Conservation (phyloP, 257 asterid species). For the Solanum appendiculatum region DNA sequence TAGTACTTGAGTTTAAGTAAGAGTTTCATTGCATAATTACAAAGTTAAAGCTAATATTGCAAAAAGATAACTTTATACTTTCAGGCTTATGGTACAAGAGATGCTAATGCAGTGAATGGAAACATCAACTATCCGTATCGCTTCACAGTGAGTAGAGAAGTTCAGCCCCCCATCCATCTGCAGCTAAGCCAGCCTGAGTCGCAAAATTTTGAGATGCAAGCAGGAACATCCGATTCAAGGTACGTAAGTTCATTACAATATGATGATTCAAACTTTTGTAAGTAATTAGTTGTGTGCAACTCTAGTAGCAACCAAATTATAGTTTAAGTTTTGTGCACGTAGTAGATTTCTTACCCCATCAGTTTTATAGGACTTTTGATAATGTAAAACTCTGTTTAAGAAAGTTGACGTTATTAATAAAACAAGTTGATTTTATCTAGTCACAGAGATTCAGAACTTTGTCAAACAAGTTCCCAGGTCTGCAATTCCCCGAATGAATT, state of each 20-base stretch:
- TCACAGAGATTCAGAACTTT: not conserved
- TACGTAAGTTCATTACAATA: conserved; percentile 6
- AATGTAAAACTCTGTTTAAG: not conserved
- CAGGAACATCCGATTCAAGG: conserved; percentile 25
- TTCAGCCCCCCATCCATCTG: conserved; percentile 32
- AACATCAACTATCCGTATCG: conserved; percentile 20
- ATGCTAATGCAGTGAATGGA: conserved; percentile 16
- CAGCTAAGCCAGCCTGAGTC: conserved; percentile 51
- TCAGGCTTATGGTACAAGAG: conserved; percentile 53
- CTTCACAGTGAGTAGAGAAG: conserved; percentile 11
- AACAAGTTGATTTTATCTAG: not conserved
- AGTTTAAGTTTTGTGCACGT: not conserved
- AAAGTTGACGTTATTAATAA: not conserved
- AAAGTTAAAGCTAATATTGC: not conserved
- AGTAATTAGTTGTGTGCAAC: too few species aligned
- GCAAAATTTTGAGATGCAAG: conserved; percentile 8
- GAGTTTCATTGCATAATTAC: not conserved
- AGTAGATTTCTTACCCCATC: too few species aligned
- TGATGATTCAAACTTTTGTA: too few species aligned
- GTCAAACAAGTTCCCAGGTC: not conserved
- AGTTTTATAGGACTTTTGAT: not conserved
- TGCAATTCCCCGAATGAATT: not conserved
- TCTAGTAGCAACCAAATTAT: not conserved
- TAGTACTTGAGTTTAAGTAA: not conserved
- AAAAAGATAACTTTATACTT: not conserved